Conservation (phyloP, 75 land plant genomes). For the Selaginella moellendorffii region DNA sequence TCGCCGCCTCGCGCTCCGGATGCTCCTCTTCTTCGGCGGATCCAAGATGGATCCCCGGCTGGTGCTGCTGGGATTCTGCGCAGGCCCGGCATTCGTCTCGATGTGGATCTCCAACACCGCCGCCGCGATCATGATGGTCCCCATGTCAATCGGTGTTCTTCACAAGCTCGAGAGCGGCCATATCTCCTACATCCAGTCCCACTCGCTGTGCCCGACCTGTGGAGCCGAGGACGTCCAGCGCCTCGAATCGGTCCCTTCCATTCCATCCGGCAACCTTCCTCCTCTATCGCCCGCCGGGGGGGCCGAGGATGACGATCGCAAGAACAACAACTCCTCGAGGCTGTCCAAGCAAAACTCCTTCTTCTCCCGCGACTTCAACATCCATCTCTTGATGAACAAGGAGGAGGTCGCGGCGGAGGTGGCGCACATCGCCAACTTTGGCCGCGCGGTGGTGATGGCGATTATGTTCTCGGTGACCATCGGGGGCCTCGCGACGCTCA, state of each 20-base stretch:
- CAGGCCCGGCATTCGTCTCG: constrained; percentile 68
- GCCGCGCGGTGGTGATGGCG: constrained; percentile 59
- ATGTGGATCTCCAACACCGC: constrained; percentile 96
- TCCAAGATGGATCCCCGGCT: constrained; percentile 53
- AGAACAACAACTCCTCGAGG: too few relatives aligned
- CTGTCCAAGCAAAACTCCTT: background rate
- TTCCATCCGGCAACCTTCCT: too few relatives aligned
- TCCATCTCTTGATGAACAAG: background rate
- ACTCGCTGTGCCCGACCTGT: background rate
- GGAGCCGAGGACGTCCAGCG: background rate
- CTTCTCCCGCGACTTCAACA: background rate
- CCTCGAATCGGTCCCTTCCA: background rate
- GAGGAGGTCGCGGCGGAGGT: background rate
- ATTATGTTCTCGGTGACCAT: constrained; percentile 53
- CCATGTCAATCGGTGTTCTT: constrained; percentile 69
- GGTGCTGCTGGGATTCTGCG: constrained; percentile 70
- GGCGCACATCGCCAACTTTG: constrained; percentile 18
- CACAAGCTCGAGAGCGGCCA: constrained; percentile 29
- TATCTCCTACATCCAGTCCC: background rate
- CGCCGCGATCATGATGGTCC: constrained; percentile 80
- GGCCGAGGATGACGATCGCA: too few relatives aligned
- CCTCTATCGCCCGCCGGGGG: too few relatives aligned
- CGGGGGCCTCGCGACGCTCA: constrained; percentile 76
- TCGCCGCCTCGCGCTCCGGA: constrained; percentile 58
- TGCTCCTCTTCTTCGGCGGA: constrained; percentile 48